Base-by-base conservation (phyloP, 768 basidiomycete genomes). In the Kwoniella mangroviensis region DNA sequence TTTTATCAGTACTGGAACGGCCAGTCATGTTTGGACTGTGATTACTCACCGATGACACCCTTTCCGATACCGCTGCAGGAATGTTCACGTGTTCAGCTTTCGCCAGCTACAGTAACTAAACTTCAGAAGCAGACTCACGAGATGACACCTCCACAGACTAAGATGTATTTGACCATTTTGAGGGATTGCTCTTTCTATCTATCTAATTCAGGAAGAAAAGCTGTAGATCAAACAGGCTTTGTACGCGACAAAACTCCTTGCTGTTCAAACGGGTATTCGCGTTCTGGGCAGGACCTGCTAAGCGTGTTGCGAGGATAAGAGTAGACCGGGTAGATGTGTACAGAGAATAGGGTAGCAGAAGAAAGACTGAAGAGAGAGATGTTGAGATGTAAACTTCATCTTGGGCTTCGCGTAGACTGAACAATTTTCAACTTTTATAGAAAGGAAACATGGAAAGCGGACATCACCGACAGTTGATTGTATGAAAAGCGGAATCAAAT, bases 81-180 rank as follows among this genome's bases (percentile, higher is more conserved):
- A 41, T 7, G 26, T n/a, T n/a, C 17, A 19, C 1, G 2, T 21
- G 11, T 10, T 42, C 21, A 64, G 21, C 6, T 24, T 17, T 17
- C 10, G 41, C 24, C 60, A 34, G 19, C 3, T 41, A 12, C 42
- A 53, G 19, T 19, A 17, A 22, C n/a, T 53, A 53, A 53, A 53
- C 9, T 28, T 4, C 9, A 59, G 11, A 5, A 63, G 62, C 3
- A 28, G 22, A 9, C 82, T 68, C 58, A 83, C 82, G 82, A 96
- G 82, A 99, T 92, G 68, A 99, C 96, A 84, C 96, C 96, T 69
- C 96, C 96, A 49, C 92, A 93, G 40, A 99, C 93, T 73, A 98
- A 78, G 79, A 98, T 98, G 85, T 93, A 98, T 86, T 98, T 98
- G 70, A 92, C 94, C 92, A 94, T 94, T 42, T 68, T 78, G 34